Conservation (phyloP, 345 rosid species). For the Eucalyptus polybractea region DNA sequence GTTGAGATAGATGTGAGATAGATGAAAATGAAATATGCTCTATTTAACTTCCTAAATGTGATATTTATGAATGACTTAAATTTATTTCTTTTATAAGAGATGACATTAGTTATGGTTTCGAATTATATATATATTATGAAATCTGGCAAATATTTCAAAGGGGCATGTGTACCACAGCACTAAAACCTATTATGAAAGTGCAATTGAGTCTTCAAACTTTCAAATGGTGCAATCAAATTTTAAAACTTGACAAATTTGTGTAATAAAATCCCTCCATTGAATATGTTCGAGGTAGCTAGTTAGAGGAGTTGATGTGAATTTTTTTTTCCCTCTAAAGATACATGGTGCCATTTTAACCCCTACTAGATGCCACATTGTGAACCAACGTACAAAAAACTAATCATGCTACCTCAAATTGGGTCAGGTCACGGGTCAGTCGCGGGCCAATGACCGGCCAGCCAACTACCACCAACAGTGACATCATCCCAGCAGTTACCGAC, state of each 20-base stretch:
- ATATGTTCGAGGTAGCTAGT: not conserved
- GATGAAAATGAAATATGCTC: not conserved
- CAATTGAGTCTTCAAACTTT: not conserved
- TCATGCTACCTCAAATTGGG: too few relatives aligned
- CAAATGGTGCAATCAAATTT: not conserved
- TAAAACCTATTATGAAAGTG: not conserved
- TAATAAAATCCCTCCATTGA: not conserved
- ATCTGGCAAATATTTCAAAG: not conserved
- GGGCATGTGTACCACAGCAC: too few relatives aligned
- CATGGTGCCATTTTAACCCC: not conserved
- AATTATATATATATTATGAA: not conserved
- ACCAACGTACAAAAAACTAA: too few relatives aligned
- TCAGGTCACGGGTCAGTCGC: too few relatives aligned
- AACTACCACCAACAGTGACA: rapidly evolving
- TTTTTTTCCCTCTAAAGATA: not conserved
- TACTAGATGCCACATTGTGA: not conserved
- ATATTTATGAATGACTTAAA: not conserved
- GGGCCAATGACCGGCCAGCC: rapidly evolving
- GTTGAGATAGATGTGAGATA: not conserved
- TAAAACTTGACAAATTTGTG: not conserved
- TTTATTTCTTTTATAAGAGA: not conserved
- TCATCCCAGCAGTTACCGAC: rapidly evolving
- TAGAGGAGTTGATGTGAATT: not conserved
- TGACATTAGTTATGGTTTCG: not conserved
- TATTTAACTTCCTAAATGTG: not conserved